These are phyloP conservation scores for Fusarium sp. DNA, from an alignment of 2,329 filamentous ascomycete genomes.

Conservation along the genomic window DNA sequence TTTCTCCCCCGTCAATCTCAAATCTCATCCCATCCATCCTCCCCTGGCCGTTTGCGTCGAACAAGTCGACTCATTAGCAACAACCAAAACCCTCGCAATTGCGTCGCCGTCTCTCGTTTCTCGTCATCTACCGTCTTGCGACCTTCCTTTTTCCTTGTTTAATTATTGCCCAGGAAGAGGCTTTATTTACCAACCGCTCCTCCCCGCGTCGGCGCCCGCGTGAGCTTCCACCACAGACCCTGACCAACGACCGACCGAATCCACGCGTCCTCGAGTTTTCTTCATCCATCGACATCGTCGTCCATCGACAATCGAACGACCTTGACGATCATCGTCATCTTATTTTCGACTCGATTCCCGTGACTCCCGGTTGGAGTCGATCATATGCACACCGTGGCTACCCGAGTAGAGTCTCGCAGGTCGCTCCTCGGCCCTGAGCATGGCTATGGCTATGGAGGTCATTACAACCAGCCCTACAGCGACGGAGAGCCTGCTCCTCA, in stretches of 20 bases:
- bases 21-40: slow-evolving; percentile 26
- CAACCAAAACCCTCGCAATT: slow-evolving; percentile 17
- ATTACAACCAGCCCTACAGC: slow-evolving; percentile 50
- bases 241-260: slow-evolving; percentile 32
- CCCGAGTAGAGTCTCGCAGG: slow-evolving; percentile 55
- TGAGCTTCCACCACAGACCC: slow-evolving; percentile 13
- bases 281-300: slow-evolving; percentile 13
- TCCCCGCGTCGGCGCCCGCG: slow-evolving; percentile 20
- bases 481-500: slow-evolving; percentile 40
- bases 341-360: slow-evolving; percentile 21
- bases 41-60: slow-evolving; percentile 24
- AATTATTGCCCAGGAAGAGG: slow-evolving; percentile 19
- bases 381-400: slow-evolving; percentile 52
- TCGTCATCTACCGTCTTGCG: slow-evolving; percentile 18
- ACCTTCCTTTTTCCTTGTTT: slow-evolving; percentile 18
- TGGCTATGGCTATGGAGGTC: slow-evolving; percentile 52
- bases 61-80: slow-evolving; percentile 20
- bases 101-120: slow-evolving; percentile 34
- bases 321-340: slow-evolving; percentile 25
- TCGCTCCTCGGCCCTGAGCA: slow-evolving; percentile 54
- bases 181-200: slow-evolving; percentile 13
- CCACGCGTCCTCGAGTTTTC: slow-evolving; percentile 22
- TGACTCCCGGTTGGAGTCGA: slow-evolving; percentile 54
- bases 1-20: slow-evolving; percentile 29
- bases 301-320: slow-evolving; percentile 22